Evolutionary conservation across 768 basidiomycete species (phyloP).

Genomic region (Trametes cinnabarina): DNA sequence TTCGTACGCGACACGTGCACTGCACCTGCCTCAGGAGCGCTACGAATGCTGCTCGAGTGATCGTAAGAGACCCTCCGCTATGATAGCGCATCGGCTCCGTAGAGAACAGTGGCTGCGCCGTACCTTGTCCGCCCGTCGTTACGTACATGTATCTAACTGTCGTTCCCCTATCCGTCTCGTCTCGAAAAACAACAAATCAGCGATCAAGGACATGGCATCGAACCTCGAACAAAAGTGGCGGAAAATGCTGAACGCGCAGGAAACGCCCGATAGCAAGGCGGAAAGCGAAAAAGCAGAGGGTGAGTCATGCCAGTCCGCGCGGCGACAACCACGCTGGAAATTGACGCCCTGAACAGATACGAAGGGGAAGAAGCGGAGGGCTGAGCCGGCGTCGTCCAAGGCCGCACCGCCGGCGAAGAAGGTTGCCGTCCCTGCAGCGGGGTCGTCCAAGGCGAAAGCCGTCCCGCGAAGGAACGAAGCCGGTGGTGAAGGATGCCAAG

Average conservation of each 20-base stretch:
- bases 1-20: background rate
- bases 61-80: background rate
- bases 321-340: constrained; percentile 23
- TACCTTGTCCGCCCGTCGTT: constrained; percentile 5
- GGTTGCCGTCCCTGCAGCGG: constrained; percentile 49
- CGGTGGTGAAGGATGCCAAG: constrained; percentile 65
- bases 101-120: constrained; percentile 4
- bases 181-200: constrained; percentile 40
- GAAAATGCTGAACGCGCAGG: constrained; percentile 50
- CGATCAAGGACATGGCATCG: constrained; percentile 91
- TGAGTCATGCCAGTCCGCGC: constrained; percentile 59
- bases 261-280: constrained; percentile 38
- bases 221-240: constrained; percentile 87
- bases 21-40: background rate
- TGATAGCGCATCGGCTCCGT: constrained; percentile 2
- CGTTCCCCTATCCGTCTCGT: constrained; percentile 41
- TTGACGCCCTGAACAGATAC: constrained; percentile 41
- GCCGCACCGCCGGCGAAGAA: constrained; percentile 64
- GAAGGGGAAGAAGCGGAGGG: constrained; percentile 75
- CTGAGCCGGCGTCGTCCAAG: constrained; percentile 47
- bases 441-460: constrained; percentile 32
- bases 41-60: background rate
- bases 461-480: constrained; percentile 51
- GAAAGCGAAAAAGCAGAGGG: constrained; percentile 50
- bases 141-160: constrained; percentile 65